Evolutionary conservation across 2,329 filamentous ascomycete species (phyloP), one percentile per base, ranked within the genome.

Genomic region (Pseudogymnoascus sp.): DNA sequence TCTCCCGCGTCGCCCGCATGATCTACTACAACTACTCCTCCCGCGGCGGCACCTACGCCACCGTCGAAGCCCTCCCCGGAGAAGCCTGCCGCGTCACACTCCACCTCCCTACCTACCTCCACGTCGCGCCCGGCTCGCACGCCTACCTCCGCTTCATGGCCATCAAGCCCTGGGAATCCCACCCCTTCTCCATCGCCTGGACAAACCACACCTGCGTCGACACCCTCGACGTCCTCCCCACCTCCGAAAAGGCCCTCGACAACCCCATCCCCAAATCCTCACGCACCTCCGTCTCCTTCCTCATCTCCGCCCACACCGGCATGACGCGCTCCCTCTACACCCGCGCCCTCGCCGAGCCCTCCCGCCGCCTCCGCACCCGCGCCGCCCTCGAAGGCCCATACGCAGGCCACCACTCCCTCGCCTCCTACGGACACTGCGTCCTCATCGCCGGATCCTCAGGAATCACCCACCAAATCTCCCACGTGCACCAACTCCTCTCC

Each of bases 381-480:
- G 91, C 90, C 35, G 85, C 89, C 62, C 84, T 95, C 64, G 94
- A 97, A 75, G 94, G 94, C 0, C 93, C 94, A 0, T 97, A 97
- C 71, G 87, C 85, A 4, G 87, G 87, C 41, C 87, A 91, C 71
- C 88, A 96, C 74, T 86, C 85, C 63, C 86, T 97, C 65, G 87
- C 91, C 74, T 97, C 92, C 6, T 97, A 97, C 74, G 93, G 94
- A 38, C 94, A 95, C 43, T 86, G 87, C 47, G 83, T 99, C 65
- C 86, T 99, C 61, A 91, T 97, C 71, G 92, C 93, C 11, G 92
- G 91, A 61, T 90, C 93, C 62, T 91, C 94, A 4, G 94, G 94
- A 64, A 97, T 99, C 75, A 96, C 93, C 1, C 93, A 97, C 73
- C 91, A 96, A 72, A 84, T 97, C 30, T 90, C 91, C 35, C 96